Evolutionary conservation across 2,329 filamentous ascomycete species (phyloP).

Genomic region (Penicillium sclerotiorum): DNA sequence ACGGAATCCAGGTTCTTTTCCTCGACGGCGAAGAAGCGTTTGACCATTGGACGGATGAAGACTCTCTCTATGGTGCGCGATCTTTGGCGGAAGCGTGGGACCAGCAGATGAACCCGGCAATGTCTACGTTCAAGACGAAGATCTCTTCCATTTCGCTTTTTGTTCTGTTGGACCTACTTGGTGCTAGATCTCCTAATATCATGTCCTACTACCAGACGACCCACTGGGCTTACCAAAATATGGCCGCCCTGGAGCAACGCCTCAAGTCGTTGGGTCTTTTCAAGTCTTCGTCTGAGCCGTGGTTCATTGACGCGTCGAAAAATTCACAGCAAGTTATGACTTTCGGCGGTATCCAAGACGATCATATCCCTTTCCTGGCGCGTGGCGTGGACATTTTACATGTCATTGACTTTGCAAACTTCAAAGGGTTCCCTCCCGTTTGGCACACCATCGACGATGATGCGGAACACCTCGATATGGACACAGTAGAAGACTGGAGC

Average conservation of each 20-base stretch:
- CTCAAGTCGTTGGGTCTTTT: constrained; percentile 69
- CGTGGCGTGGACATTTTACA: constrained; percentile 88
- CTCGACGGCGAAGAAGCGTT: constrained; percentile 96
- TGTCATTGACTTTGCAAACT: constrained; percentile 71
- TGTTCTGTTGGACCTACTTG: constrained; percentile 87
- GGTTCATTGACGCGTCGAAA: constrained; percentile 68
- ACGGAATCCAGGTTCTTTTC: constrained; percentile 84
- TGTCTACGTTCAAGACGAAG: constrained; percentile 73
- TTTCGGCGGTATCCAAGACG: constrained; percentile 69
- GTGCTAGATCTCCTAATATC: constrained; percentile 66
- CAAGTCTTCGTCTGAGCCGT: constrained; percentile 61
- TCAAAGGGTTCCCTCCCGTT: constrained; percentile 67
- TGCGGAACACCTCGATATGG: constrained; percentile 77
- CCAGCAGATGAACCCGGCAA: constrained; percentile 64
- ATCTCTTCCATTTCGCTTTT: constrained; percentile 84
- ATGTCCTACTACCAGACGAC: constrained; percentile 88
- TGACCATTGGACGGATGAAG: constrained; percentile 72
- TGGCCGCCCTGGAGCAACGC: constrained; percentile 74
- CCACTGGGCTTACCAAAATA: constrained; percentile 85
- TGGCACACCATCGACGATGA: constrained; percentile 90
- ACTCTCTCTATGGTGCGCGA: constrained; percentile 86
- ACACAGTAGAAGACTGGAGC: constrained; percentile 84
- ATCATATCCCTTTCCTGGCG: constrained; percentile 87
- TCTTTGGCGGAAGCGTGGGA: constrained; percentile 85
- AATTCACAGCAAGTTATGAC: constrained; percentile 51